Evolutionary conservation across 2,329 filamentous ascomycete species (phyloP).

Genomic region (Penicillium sp.): DNA sequence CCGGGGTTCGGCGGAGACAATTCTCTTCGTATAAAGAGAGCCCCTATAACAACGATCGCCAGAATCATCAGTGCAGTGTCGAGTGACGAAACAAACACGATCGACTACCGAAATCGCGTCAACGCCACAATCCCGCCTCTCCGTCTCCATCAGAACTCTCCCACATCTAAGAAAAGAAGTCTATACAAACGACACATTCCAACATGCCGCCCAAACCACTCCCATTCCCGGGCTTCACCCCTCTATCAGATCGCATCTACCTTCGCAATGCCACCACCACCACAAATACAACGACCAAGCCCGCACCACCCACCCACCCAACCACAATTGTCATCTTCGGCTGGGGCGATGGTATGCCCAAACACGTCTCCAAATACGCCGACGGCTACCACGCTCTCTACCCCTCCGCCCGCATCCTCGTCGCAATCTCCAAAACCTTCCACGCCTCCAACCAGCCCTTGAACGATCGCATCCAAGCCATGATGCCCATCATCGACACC

Average conservation of each 20-base stretch:
- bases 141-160: too few relatives aligned
- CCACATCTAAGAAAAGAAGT: background rate
- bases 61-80: background rate
- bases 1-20: background rate
- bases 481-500: constrained; percentile 49
- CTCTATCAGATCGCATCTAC: constrained; percentile 54
- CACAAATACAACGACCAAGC: constrained; percentile 19
- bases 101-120: background rate
- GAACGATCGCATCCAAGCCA: constrained; percentile 48
- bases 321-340: constrained; percentile 54
- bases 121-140: background rate
- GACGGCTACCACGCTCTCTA: constrained; percentile 57
- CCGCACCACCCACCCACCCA: constrained; percentile 36
- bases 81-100: background rate
- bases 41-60: background rate
- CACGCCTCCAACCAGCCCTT: constrained; percentile 52
- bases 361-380: constrained; percentile 61
- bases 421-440: constrained; percentile 56
- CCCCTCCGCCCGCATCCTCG: constrained; percentile 55
- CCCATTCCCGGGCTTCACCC: constrained; percentile 51
- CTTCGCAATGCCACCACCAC: constrained; percentile 40
- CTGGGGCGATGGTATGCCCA: constrained; percentile 61
- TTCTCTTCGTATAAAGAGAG: background rate
- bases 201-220: constrained; percentile 26
- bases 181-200: background rate